These are phyloP conservation scores for Pachysandra terminalis DNA, from an alignment of 164 flowering plant genomes.

Conservation along the genomic window DNA sequence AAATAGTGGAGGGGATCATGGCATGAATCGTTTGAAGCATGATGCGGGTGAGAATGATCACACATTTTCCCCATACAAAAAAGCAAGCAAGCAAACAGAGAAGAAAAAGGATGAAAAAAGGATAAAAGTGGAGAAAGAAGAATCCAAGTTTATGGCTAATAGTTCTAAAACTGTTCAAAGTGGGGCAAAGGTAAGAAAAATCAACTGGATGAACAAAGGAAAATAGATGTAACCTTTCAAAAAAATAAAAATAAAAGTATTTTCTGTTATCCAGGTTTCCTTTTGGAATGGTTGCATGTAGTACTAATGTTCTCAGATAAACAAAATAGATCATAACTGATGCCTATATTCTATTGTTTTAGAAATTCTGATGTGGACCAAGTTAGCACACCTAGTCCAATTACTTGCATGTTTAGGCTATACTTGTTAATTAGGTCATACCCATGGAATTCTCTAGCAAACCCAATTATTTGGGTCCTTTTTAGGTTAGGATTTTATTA, in stretches of 20 bases:
- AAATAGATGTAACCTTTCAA: no score
- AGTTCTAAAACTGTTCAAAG: constrained; percentile 20
- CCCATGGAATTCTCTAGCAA: no score
- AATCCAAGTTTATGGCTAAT: constrained; percentile 10
- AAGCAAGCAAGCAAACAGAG: constrained; percentile 24
- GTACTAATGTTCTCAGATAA: background rate
- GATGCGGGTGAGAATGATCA: constrained; percentile 11
- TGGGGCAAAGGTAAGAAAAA: constrained; percentile 33
- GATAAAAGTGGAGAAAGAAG: constrained; percentile 14
- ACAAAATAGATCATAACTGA: background rate
- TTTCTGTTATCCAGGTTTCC: background rate
- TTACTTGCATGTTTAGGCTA: no score
- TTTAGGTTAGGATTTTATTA: no score
- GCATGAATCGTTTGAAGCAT: constrained; percentile 4
- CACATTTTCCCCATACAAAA: constrained; percentile 18
- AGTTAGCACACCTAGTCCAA: no score
- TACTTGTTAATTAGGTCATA: no score
- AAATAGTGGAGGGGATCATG: constrained; percentile 1
- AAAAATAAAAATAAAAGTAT: no score
- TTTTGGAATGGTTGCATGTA: background rate
- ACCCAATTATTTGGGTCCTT: no score
- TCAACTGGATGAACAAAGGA: constrained; percentile 6
- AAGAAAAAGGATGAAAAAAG: constrained; percentile 19
- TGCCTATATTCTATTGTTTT: constrained; percentile 1
- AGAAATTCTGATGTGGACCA: no score